These are phyloP conservation scores for Thielaviopsis cerberus DNA, from an alignment of 2,329 filamentous ascomycete species.

Conservation along the genomic window DNA sequence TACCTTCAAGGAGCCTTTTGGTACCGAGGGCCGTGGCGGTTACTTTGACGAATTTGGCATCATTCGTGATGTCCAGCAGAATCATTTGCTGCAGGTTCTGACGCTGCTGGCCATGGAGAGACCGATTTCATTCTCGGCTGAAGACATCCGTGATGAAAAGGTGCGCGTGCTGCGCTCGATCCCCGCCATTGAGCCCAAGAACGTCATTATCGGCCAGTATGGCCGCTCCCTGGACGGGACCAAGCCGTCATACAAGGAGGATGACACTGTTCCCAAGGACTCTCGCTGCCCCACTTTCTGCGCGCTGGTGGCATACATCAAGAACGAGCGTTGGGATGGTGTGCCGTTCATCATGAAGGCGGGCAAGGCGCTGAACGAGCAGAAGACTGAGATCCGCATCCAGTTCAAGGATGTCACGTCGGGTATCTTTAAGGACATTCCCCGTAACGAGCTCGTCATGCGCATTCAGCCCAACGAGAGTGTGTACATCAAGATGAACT, in stretches of 20 bases:
- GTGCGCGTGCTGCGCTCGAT: conserved; percentile 88
- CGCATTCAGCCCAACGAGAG: conserved; percentile 98
- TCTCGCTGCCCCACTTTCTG: conserved; percentile 97
- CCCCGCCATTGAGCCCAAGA: conserved; percentile 91
- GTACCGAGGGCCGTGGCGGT: conserved; percentile 88
- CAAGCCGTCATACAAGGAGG: conserved; percentile 96
- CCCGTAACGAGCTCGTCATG: conserved; percentile 96
- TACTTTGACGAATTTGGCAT: conserved; percentile 99
- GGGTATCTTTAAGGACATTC: conserved; percentile 99
- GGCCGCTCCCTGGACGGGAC: conserved; percentile 86
- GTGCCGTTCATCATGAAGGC: conserved; percentile 99
- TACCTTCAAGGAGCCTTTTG: conserved; percentile 98
- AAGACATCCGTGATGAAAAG: conserved; percentile 98
- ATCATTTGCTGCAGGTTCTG: conserved; percentile 90
- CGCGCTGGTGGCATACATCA: conserved; percentile 92
- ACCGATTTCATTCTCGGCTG: conserved; percentile 91
- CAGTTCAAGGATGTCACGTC: conserved; percentile 99
- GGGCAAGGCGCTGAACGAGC: conserved; percentile 94
- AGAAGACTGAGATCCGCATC: conserved; percentile 97
- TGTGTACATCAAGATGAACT: conserved; percentile 99
- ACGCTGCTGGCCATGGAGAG: conserved; percentile 96
- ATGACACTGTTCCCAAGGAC: conserved; percentile 92
- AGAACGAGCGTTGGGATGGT: conserved; percentile 98
- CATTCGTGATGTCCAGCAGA: conserved; percentile 99
- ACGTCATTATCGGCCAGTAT: conserved; percentile 98